Evolutionary conservation across 2,329 filamentous ascomycete genomes (phyloP), one percentile per base, ranked within the genome.

Genomic region (Colletotrichum sublineola): DNA sequence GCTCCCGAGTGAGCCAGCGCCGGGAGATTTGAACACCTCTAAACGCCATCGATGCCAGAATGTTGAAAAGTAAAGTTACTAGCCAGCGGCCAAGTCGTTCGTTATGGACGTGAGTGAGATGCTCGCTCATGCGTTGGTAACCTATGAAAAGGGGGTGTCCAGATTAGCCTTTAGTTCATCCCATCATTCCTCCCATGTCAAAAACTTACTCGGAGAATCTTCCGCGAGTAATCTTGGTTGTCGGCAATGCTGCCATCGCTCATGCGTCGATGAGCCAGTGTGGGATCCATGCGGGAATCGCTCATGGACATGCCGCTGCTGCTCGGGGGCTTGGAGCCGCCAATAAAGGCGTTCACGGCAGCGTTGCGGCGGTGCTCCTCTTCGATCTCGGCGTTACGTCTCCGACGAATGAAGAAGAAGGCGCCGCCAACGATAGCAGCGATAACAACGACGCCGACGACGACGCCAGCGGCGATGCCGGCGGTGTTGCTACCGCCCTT

Each of bases 241-340:
- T 98, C 96, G 64, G 95, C 96, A 82, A 98, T 98, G 82, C 95
- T 98, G 77, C 96, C 96, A 79, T 96, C 94, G 83, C 96, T 98
- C 85, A 96, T 89, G 82, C 95, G 90, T 79, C 94, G 89, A 77
- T 95, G 90, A 71, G 92, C 92, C 88, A 97, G 92, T 75, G 95
- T 91, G 9, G 95, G 94, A 76, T 98, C 96, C 69, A 98, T 90
- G 67, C 96, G 91, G 53, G 93, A 92, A 80, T 98, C 96, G 18
- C 90, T 90, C 84, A 94, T 92, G 12, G 93, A 94, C 82, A 90
- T 83, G 74, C 86, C 86, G 73, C 91, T 89, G 80, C 90, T 88
- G 83, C 88, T 91, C 68, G 85, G 84, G 1, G 91, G 90, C 46
- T 91, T 87, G 80, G 91, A 90, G 68, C 86, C 87, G 79, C 88